Evolutionary conservation across 2,329 filamentous ascomycete genomes (phyloP).

Genomic region (Alternaria sp.): DNA sequence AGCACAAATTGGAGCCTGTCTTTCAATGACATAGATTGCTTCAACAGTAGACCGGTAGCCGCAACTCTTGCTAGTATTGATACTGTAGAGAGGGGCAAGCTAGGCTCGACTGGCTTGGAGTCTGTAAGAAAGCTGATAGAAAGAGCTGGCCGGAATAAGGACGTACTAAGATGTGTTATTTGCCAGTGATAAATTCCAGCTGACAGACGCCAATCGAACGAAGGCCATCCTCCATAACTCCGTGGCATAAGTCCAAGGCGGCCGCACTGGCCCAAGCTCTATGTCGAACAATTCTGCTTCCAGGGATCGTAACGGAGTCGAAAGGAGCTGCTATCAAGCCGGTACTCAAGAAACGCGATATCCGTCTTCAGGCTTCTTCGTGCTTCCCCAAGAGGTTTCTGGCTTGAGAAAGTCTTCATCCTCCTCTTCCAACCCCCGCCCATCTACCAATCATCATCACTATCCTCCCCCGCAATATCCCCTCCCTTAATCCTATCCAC

Average conservation of each 20-base stretch:
- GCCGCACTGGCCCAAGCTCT: too few species aligned
- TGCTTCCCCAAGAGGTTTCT: background rate
- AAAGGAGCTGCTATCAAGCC: background rate
- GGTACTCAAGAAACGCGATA: background rate
- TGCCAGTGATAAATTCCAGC: too few species aligned
- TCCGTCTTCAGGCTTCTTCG: background rate
- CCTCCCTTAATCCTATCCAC: conserved; percentile 34
- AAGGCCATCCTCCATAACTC: background rate
- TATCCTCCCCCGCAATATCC: conserved; percentile 29
- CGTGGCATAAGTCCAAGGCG: background rate
- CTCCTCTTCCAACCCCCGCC: background rate
- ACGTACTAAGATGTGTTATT: background rate
- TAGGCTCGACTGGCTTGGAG: background rate
- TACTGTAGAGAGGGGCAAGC: background rate
- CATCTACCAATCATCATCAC: conserved; percentile 25
- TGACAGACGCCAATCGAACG: background rate
- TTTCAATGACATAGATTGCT: background rate
- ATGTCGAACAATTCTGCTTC: background rate
- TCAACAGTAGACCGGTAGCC: background rate
- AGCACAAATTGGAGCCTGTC: background rate
- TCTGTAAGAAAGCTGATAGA: background rate
- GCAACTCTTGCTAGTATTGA: background rate
- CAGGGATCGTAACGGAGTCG: background rate
- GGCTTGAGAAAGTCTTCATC: background rate
- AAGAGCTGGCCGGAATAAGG: background rate